A percentile compares a stretch with the other conserved stretches of the same genome.
Evolutionary conservation across 2,329 filamentous ascomycete genomes (phyloP).

Genomic region (Neospermospora avenae): DNA sequence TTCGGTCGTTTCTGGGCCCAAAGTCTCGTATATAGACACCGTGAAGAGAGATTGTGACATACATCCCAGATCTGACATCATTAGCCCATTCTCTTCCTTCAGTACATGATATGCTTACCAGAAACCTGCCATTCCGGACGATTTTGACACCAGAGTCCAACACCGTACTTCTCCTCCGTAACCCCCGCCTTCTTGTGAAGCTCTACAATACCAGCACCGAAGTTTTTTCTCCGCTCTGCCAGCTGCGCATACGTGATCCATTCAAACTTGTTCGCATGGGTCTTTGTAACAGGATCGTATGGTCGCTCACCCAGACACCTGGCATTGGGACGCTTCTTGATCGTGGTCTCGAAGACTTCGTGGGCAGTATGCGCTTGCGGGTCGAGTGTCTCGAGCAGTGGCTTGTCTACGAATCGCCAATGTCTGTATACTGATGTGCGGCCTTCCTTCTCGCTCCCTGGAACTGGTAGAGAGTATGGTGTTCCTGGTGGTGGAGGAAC

Average conservation of each 20-base stretch:
- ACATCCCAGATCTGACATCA: constrained; percentile 70
- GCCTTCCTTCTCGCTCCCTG: constrained; percentile 69
- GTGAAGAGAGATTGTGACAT: constrained; percentile 85
- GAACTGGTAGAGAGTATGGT: constrained; percentile 75
- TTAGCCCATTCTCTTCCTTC: constrained; percentile 11
- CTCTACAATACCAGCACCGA: constrained; percentile 82
- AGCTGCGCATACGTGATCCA: constrained; percentile 83
- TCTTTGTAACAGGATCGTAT: constrained; percentile 72
- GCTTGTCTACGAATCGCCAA: constrained; percentile 70
- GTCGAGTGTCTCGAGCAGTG: constrained; percentile 68
- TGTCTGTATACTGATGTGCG: constrained; percentile 79
- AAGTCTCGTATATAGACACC: constrained; percentile 93
- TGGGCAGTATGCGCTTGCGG: constrained; percentile 69
- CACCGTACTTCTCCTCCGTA: constrained; percentile 62
- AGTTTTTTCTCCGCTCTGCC: constrained; percentile 74
- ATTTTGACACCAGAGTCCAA: constrained; percentile 86
- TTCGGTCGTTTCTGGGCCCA: constrained; percentile 86
- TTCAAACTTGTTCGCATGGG: constrained; percentile 65
- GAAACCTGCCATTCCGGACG: constrained; percentile 86
- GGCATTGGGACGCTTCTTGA: constrained; percentile 59
- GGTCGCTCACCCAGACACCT: constrained; percentile 77
- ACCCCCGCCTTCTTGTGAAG: constrained; percentile 73
- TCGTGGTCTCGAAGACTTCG: constrained; percentile 73
- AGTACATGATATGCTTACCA: constrained; percentile 43
- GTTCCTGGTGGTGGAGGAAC: constrained; percentile 32